A percentile compares a stretch with the other conserved stretches of the same genome.
Evolutionary conservation across 306 rosid species (phyloP).

Genomic region (Casuarina cunninghamiana): DNA sequence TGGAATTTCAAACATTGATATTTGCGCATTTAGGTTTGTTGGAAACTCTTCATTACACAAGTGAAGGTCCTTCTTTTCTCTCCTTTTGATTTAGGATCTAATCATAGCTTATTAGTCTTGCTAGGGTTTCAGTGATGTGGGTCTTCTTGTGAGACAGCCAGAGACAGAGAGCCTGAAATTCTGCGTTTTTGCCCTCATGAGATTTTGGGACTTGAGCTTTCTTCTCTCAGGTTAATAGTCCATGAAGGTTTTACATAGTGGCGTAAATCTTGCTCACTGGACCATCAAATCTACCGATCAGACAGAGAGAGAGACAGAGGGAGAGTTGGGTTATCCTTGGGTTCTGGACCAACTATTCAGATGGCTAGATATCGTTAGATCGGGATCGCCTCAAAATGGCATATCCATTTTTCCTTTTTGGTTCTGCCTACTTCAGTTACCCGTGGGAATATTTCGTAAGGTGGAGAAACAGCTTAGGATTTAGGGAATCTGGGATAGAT

Average conservation of each 20-base stretch:
- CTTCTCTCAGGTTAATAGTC: slow-evolving; percentile 14
- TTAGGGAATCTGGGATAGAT: neutral
- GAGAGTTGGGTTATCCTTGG: neutral
- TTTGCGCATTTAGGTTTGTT: neutral
- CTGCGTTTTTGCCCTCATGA: neutral
- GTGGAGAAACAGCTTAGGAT: slow-evolving; percentile 1
- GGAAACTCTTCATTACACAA: neutral
- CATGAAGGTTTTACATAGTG: neutral
- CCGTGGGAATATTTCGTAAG: too few species aligned
- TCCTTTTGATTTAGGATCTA: slow-evolving; percentile 5
- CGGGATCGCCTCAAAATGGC: neutral
- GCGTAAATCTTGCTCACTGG: neutral
- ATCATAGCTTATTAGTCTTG: slow-evolving; percentile 9
- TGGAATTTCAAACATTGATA: neutral
- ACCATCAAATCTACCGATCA: neutral
- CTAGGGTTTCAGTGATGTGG: slow-evolving; percentile 16
- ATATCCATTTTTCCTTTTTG: neutral
- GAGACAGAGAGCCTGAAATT: slow-evolving; percentile 26
- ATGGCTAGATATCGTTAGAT: neutral
- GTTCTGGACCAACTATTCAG: neutral
- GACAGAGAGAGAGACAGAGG: neutral
- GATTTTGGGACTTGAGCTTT: slow-evolving; percentile 21
- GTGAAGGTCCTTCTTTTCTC: slow-evolving; percentile 4
- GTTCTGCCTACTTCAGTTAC: neutral
- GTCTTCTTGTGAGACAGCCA: neutral